Conservation (phyloP, 2,329 filamentous ascomycete genomes). For the Cladosporium colombiae region DNA sequence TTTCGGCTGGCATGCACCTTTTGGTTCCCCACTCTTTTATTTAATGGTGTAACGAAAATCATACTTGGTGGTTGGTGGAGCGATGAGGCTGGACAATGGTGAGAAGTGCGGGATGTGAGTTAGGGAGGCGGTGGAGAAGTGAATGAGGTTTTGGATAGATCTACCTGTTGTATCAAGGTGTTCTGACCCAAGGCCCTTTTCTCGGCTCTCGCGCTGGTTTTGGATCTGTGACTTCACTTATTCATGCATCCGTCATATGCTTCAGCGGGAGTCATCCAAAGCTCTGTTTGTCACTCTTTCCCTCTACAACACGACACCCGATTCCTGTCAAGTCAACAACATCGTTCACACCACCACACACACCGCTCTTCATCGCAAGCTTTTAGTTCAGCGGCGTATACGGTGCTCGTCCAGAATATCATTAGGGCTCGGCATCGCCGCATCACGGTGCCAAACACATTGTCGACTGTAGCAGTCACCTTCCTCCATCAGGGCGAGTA, state of each 20-base stretch:
- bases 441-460: too few relatives aligned
- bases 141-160: neutral
- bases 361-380: too few relatives aligned
- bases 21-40: conserved; percentile 4
- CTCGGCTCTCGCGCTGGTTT: neutral
- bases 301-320: too few relatives aligned
- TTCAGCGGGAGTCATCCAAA: too few relatives aligned
- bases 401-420: too few relatives aligned
- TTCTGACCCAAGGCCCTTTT: neutral
- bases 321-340: too few relatives aligned
- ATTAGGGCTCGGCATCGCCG: too few relatives aligned
- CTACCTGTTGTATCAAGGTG: neutral
- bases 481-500: too few relatives aligned
- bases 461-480: too few relatives aligned
- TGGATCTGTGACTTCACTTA: neutral
- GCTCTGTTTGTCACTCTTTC: neutral
- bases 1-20: neutral
- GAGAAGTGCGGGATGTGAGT: neutral
- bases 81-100: neutral
- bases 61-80: conserved; percentile 1
- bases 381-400: too few relatives aligned
- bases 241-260: too few relatives aligned
- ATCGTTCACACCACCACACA: too few relatives aligned
- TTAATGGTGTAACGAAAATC: conserved; percentile 1
- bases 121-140: neutral